These are phyloP conservation scores for Candida anglica DNA, from an alignment of 805 yeast genomes.

Conservation along the genomic window DNA sequence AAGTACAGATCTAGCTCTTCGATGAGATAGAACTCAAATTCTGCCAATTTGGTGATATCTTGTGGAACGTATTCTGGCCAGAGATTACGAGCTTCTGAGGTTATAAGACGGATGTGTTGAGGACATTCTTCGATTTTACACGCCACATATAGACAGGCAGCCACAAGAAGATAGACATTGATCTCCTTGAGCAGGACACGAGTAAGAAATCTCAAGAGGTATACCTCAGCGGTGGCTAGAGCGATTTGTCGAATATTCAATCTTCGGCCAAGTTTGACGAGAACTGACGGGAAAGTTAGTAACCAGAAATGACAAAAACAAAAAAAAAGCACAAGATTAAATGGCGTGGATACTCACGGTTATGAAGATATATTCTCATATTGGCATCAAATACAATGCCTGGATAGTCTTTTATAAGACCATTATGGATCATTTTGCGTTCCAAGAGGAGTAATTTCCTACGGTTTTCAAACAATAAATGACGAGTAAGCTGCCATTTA, in stretches of 20 bases:
- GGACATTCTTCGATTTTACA: conserved; percentile 96
- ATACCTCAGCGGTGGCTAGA: conserved; percentile 84
- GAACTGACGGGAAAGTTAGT: conserved; percentile 22
- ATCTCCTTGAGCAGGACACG: conserved; percentile 74
- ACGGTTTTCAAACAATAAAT: conserved; percentile 48
- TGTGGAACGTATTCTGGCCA: conserved; percentile 97
- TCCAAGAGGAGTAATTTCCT: conserved; percentile 36
- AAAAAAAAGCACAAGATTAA: not conserved
- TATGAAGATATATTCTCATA: conserved; percentile 76
- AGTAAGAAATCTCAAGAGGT: conserved; percentile 71
- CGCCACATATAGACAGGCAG: conserved; percentile 84
- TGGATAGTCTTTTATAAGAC: conserved; percentile 40
- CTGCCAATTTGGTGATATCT: conserved; percentile 88
- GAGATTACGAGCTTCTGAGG: conserved; percentile 77
- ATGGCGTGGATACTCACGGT: conserved; percentile 25
- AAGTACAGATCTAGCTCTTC: conserved; percentile 78
- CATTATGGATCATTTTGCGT: conserved; percentile 40
- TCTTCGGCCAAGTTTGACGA: conserved; percentile 75
- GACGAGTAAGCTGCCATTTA: conserved; percentile 77
- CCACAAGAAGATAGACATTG: conserved; percentile 73
- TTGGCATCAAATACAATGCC: conserved; percentile 51
- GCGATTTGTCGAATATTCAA: conserved; percentile 78
- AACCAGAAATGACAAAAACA: not conserved
- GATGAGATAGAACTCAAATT: conserved; percentile 88
- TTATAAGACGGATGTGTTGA: conserved; percentile 80